Conservation (phyloP, 148 eudicot species). For the Camellia granthamiana region DNA sequence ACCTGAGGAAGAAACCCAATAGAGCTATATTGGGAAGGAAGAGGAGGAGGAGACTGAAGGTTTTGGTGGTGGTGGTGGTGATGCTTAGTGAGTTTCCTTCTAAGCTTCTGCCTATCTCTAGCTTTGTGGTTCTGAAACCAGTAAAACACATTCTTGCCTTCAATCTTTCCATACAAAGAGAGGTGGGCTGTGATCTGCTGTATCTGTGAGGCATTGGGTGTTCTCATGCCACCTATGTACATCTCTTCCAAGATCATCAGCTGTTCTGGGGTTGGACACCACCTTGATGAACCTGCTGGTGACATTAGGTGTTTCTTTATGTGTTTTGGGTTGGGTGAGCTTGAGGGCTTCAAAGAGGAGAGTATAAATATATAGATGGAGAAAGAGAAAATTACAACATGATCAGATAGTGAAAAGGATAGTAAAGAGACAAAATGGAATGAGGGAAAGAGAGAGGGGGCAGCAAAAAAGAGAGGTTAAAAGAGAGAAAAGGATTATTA, state of each 20-base stretch:
- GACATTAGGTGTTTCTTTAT: constrained; percentile 17
- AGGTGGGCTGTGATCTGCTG: constrained; percentile 81
- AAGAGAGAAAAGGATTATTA: constrained; percentile 10
- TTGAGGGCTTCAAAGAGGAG: not conserved
- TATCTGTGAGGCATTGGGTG: constrained; percentile 74
- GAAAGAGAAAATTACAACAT: not conserved
- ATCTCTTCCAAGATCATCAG: constrained; percentile 85
- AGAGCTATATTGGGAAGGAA: not conserved
- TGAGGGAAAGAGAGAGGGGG: not conserved
- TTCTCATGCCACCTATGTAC: constrained; percentile 66
- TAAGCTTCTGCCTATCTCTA: constrained; percentile 70
- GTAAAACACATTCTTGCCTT: constrained; percentile 88
- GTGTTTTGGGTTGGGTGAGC: not conserved
- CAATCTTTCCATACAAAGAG: constrained; percentile 68
- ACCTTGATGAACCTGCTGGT: constrained; percentile 57
- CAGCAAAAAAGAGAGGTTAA: not conserved
- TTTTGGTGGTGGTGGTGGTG: constrained; percentile 6
- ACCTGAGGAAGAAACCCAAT: constrained; percentile 9
- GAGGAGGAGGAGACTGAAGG: not conserved
- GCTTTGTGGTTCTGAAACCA: constrained; percentile 99
- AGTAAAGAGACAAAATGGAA: constrained; percentile 11
- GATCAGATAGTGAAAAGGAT: not conserved
- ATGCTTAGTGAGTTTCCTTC: constrained; percentile 37
- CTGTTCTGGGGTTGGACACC: constrained; percentile 93
- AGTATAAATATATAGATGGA: not conserved